These are phyloP conservation scores for Zygoascus tannicola DNA, from an alignment of 805 yeast species.

Conservation along the genomic window DNA sequence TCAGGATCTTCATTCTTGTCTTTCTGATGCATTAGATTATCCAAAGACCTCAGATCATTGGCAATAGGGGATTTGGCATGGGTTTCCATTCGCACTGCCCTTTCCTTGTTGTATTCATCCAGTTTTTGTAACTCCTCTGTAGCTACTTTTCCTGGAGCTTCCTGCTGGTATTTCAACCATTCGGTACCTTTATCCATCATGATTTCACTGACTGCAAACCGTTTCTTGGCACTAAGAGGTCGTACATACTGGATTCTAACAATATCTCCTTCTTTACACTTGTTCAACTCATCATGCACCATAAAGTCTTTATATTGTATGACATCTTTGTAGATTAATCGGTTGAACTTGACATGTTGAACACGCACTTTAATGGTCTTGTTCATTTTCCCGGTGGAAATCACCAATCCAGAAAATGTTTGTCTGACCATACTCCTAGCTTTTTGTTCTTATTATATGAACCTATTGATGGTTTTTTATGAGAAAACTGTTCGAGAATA, in stretches of 20 bases:
- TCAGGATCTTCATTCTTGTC: constrained; percentile 14
- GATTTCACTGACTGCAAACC: constrained; percentile 88
- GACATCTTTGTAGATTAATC: constrained; percentile 42
- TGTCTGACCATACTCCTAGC: constrained; percentile 92
- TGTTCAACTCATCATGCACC: constrained; percentile 88
- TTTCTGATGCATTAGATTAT: constrained; percentile 3
- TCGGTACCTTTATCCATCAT: constrained; percentile 84
- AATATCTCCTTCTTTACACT: constrained; percentile 90
- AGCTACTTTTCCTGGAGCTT: constrained; percentile 59
- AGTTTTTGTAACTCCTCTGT: constrained; percentile 56
- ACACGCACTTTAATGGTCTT: constrained; percentile 93
- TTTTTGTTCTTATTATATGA: too few species aligned
- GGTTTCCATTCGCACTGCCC: constrained; percentile 28
- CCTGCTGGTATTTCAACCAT: constrained; percentile 66
- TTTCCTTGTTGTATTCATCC: constrained; percentile 43
- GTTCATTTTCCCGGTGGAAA: constrained; percentile 92
- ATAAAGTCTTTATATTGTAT: constrained; percentile 71
- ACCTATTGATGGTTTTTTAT: too few species aligned
- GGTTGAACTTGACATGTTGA: constrained; percentile 64
- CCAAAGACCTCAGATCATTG: constrained; percentile 15
- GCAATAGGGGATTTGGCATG: constrained; percentile 17
- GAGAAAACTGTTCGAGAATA: too few species aligned
- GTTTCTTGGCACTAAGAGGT: constrained; percentile 72
- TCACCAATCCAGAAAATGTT: constrained; percentile 83
- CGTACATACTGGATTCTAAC: constrained; percentile 82